These are phyloP conservation scores for Peziza echinospora DNA, from an alignment of 495 filamentous ascomycete species.

Conservation along the genomic window DNA sequence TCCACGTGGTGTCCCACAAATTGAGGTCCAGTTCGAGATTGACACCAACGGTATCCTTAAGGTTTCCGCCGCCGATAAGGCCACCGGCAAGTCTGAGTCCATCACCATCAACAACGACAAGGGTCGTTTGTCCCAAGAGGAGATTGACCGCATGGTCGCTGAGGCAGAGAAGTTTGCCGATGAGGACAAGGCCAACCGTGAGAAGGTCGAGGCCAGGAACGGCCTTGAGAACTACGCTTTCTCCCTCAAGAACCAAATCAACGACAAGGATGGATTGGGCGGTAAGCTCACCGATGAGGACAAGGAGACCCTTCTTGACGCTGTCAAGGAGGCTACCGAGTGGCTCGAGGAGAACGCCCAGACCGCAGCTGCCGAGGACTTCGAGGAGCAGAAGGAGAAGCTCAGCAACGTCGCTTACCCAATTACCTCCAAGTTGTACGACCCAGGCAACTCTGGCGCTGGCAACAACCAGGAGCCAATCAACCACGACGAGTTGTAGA, in stretches of 20 bases:
- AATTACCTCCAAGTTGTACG: conserved; percentile 94
- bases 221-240: conserved; percentile 91
- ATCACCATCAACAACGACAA: conserved; percentile 99
- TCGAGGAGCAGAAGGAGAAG: conserved; percentile 99
- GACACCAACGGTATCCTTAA: conserved; percentile 97
- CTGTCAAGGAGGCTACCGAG: conserved; percentile 90
- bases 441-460: conserved; percentile 37
- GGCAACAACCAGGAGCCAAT: conserved; percentile 54
- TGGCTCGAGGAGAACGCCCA: conserved; percentile 95
- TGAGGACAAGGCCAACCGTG: conserved; percentile 93
- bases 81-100: conserved; percentile 84
- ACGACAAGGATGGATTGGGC: conserved; percentile 89
- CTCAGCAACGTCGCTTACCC: conserved; percentile 89
- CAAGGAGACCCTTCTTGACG: conserved; percentile 91
- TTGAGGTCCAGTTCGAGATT: conserved; percentile 92
- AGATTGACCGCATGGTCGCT: conserved; percentile 94
- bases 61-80: conserved; percentile 88
- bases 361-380: conserved; percentile 75
- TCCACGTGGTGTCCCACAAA: conserved; percentile 89
- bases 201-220: conserved; percentile 87
- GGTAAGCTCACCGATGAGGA: conserved; percentile 97
- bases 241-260: conserved; percentile 96
- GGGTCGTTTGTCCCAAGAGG: conserved; percentile 82
- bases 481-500: conserved; percentile 80
- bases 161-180: conserved; percentile 97